Percentiles rank a stretch among this genome's conserved stretches.
Conservation (phyloP, 306 rosid genomes). For the Cicer yamashitae region DNA sequence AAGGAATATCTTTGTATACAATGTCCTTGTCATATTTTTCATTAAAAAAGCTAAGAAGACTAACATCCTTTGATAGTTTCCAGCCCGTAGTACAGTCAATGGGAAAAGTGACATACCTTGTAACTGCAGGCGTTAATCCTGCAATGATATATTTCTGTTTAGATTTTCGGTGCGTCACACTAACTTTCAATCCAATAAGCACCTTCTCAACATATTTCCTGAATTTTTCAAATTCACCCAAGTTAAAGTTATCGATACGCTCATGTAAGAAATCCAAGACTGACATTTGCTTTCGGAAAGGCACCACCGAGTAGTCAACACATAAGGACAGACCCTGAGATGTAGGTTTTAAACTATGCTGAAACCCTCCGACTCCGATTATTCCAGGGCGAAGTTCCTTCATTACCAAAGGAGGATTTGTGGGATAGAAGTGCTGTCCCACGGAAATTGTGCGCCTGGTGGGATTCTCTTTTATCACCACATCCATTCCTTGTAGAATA, state of each 20-base stretch:
- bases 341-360: conserved; percentile 65
- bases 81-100: conserved; percentile 48
- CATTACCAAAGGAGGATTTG: conserved; percentile 42
- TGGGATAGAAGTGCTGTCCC: conserved; percentile 65
- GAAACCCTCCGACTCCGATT: conserved; percentile 62
- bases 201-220: conserved; percentile 48
- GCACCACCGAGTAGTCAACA: conserved; percentile 77
- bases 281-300: conserved; percentile 61
- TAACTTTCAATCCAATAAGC: conserved; percentile 63
- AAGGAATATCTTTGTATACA: conserved; percentile 63
- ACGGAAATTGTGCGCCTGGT: conserved; percentile 55
- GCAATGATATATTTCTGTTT: conserved; percentile 56
- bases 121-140: conserved; percentile 49
- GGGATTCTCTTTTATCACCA: conserved; percentile 79
- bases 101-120: conserved; percentile 58
- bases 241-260: conserved; percentile 47
- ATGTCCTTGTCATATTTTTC: conserved; percentile 62
- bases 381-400: conserved; percentile 63
- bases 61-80: conserved; percentile 44
- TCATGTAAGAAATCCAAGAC: conserved; percentile 63
- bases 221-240: conserved; percentile 47
- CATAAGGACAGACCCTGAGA: conserved; percentile 71
- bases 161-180: conserved; percentile 69
- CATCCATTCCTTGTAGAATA: conserved; percentile 76
- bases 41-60: conserved; percentile 59